A percentile compares a stretch with the other conserved stretches of the same genome.
phyloP scores from a whole-genome alignment of 2,329 filamentous ascomycete genomes.

The Ophiocordyceps camponoti-floridani region DNA sequence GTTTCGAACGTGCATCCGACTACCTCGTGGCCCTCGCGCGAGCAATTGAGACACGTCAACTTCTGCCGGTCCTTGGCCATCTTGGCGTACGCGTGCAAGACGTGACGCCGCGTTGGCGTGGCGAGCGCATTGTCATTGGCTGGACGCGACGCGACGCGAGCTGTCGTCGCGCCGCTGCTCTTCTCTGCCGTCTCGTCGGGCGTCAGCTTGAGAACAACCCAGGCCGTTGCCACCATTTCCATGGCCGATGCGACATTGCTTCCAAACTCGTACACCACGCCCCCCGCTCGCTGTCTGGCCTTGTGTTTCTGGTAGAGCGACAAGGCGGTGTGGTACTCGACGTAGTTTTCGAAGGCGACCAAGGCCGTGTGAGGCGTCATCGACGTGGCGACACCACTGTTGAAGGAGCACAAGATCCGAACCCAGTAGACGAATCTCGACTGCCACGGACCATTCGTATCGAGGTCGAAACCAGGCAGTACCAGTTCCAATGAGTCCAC shows the following conservation, averaged over 20 bases:
- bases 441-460: conserved; percentile 14
- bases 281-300: conserved; percentile 12
- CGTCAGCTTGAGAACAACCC: too few relatives aligned
- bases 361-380: conserved; percentile 9
- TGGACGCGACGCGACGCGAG: not conserved
- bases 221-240: not conserved
- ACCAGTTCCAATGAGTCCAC: conserved; percentile 7
- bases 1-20: conserved; percentile 23
- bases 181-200: too few relatives aligned
- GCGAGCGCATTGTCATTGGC: not conserved
- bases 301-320: conserved; percentile 12
- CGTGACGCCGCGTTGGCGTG: too few relatives aligned
- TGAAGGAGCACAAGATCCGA: conserved; percentile 11
- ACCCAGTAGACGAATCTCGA: conserved; percentile 17
- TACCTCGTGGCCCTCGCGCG: conserved; percentile 25
- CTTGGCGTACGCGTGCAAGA: too few relatives aligned
- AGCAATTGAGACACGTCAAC: conserved; percentile 38
- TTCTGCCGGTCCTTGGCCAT: too few relatives aligned
- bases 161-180: too few relatives aligned
- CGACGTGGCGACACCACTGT: conserved; percentile 6
- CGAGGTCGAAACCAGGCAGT: conserved; percentile 10
- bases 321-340: conserved; percentile 12
- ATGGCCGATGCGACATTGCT: not conserved
- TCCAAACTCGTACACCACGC: conserved; percentile 7
- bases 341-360: conserved; percentile 12